Conservation (phyloP, 257 asterid genomes). For the Gentiana macrophylla region DNA sequence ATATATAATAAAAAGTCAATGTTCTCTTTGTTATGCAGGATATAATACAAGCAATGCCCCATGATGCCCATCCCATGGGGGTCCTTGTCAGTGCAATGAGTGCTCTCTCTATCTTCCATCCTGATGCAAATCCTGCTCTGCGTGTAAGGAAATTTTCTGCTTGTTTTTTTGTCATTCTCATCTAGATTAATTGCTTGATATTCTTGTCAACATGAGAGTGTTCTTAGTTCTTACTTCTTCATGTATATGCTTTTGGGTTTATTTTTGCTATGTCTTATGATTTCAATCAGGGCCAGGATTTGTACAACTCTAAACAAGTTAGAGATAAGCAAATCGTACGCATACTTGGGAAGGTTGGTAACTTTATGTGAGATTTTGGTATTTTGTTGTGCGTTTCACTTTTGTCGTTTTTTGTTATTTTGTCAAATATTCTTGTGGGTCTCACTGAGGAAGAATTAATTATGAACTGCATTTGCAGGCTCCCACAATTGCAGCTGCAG, state of each 20-base stretch:
- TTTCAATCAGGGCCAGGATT: slow-evolving; percentile 59
- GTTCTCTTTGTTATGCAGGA: slow-evolving; percentile 45
- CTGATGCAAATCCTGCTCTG: slow-evolving; percentile 99
- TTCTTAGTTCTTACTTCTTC: background rate
- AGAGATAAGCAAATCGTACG: slow-evolving; percentile 93
- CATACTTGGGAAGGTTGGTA: slow-evolving; percentile 90
- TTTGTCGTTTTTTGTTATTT: too few species aligned
- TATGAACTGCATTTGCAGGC: slow-evolving; percentile 46
- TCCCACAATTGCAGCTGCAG: slow-evolving; percentile 98
- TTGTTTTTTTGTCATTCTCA: background rate
- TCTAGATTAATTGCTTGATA: too few species aligned
- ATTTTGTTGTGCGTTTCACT: background rate
- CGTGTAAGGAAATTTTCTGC: slow-evolving; percentile 43
- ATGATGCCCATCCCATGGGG: slow-evolving; percentile 99
- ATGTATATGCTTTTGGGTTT: background rate
- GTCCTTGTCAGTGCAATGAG: slow-evolving; percentile 97
- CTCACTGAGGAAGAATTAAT: background rate
- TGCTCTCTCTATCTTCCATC: slow-evolving; percentile 91
- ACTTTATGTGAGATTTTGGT: slow-evolving; percentile 4
- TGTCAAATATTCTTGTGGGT: background rate
- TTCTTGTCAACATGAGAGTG: too few species aligned
- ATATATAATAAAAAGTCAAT: background rate
- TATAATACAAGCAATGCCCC: slow-evolving; percentile 97
- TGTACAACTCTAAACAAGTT: slow-evolving; percentile 78
- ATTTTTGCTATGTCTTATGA: background rate